Evolutionary conservation across 2,329 filamentous ascomycete species (phyloP).

Genomic region (Cadophora luteo-olivacea): DNA sequence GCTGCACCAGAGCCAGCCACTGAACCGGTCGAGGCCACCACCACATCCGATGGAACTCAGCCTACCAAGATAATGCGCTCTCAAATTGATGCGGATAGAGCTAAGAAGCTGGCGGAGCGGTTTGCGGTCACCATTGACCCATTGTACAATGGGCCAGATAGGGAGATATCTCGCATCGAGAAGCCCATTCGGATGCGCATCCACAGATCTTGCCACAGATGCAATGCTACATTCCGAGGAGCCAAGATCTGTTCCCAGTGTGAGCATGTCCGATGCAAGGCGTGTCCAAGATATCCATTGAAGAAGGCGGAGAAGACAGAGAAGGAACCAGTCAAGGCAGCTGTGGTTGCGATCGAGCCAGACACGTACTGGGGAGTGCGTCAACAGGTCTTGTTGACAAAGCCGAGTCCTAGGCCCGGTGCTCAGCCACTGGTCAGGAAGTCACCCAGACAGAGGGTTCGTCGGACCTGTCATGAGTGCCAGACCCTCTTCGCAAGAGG

Average conservation of each 20-base stretch:
- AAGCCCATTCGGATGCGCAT: slow-evolving; percentile 81
- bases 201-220: slow-evolving; percentile 81
- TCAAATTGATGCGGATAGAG: slow-evolving; percentile 43
- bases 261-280: slow-evolving; percentile 80
- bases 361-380: slow-evolving; percentile 39
- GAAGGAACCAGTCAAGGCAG: slow-evolving; percentile 51
- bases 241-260: slow-evolving; percentile 79
- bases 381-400: slow-evolving; percentile 61
- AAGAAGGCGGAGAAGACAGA: slow-evolving; percentile 58
- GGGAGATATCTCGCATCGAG: slow-evolving; percentile 61
- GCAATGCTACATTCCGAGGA: slow-evolving; percentile 74
- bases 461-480: slow-evolving; percentile 80
- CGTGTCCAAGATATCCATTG: slow-evolving; percentile 75
- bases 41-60: slow-evolving; percentile 26
- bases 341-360: slow-evolving; percentile 38
- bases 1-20: slow-evolving; percentile 19
- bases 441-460: slow-evolving; percentile 73
- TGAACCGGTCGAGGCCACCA: slow-evolving; percentile 18
- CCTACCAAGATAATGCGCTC: slow-evolving; percentile 37
- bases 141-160: slow-evolving; percentile 28
- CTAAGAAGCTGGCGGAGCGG: slow-evolving; percentile 46
- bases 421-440: slow-evolving; percentile 76
- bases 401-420: slow-evolving; percentile 66
- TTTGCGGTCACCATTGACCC: slow-evolving; percentile 47
- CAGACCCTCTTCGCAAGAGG: slow-evolving; percentile 63